Conservation (phyloP, 129 eudicot species). For the sunflower (Helianthus annuus) region HanXRQr2.0-SUNRISE NC_035447.2:59740665-59741164, state of each 20-base stretch:
- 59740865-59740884: constrained; percentile 23
- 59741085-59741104: background rate
- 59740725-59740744: background rate
- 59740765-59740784: background rate
- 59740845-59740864: constrained; percentile 35
- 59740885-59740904: background rate
- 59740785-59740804: background rate
- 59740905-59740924: constrained; percentile 24
- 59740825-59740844: constrained; percentile 11
- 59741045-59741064: background rate
- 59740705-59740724: background rate
- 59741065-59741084: background rate
- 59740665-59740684: constrained; percentile 1
- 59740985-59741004: background rate
- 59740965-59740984: constrained; percentile 20
- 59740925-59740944: constrained; percentile 24
- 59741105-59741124: constrained; percentile 7
- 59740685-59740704: background rate
- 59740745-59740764: background rate
- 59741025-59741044: constrained; percentile 4
- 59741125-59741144: constrained; percentile 3
- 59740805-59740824: background rate
- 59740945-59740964: constrained; percentile 17
- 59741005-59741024: constrained; percentile 18
- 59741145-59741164: background rate